phyloP scores from a whole-genome alignment of 441 rosid genomes.

The Monsonia emarginata region DNA sequence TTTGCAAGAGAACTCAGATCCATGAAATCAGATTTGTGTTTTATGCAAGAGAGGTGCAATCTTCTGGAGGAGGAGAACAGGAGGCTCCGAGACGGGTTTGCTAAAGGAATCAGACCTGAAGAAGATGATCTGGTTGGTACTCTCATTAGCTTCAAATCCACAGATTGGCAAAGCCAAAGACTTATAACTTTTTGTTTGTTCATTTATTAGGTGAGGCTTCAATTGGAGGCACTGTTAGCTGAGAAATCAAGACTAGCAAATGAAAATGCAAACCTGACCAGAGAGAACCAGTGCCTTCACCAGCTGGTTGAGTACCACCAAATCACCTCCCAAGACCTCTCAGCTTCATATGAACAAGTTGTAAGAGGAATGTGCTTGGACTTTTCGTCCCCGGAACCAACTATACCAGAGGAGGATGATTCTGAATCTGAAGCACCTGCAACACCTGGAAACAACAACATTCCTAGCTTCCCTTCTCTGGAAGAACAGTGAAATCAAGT shows the following conservation, averaged over 20 bases:
- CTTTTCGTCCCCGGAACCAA: conserved; percentile 57
- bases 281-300: conserved; percentile 83
- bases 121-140: conserved; percentile 78
- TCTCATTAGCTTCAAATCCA: not conserved
- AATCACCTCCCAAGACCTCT: conserved; percentile 58
- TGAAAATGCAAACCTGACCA: conserved; percentile 60
- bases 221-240: conserved; percentile 71
- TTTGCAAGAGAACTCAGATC: conserved; percentile 68
- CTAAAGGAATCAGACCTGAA: conserved; percentile 57
- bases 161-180: not conserved
- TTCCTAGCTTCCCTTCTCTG: conserved; percentile 17
- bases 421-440: conserved; percentile 15
- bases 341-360: conserved; percentile 60
- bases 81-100: conserved; percentile 67
- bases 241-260: conserved; percentile 81
- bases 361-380: conserved; percentile 57
- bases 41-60: conserved; percentile 60
- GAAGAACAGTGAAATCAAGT: not conserved
- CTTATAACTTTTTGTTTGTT: not conserved
- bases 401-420: conserved; percentile 18
- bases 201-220: conserved; percentile 84
- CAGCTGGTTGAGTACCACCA: conserved; percentile 81
- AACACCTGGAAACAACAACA: conserved; percentile 10
- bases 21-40: conserved; percentile 53
- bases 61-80: conserved; percentile 78